phyloP scores from a whole-genome alignment of 441 rosid species.

The Melastoma candidum region DNA sequence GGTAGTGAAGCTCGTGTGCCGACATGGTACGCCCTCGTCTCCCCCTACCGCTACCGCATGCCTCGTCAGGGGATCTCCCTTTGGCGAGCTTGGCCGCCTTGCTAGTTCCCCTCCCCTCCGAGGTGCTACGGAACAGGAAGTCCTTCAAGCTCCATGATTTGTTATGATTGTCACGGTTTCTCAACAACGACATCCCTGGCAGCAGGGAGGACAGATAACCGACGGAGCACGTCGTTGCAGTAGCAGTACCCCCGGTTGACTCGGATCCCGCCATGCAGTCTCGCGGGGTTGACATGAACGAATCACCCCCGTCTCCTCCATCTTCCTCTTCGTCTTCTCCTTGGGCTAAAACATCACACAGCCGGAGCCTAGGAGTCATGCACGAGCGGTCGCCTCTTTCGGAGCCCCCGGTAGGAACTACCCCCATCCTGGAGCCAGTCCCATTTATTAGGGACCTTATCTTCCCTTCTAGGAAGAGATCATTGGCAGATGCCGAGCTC shows the following conservation, averaged over 20 bases:
- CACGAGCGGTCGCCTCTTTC: not conserved
- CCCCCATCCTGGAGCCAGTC: not conserved
- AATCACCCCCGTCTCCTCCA: too few relatives aligned
- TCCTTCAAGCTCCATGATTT: conserved; percentile 18
- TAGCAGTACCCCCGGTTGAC: too few relatives aligned
- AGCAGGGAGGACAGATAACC: conserved; percentile 8
- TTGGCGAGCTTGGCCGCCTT: conserved; percentile 4
- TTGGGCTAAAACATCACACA: conserved; percentile 12
- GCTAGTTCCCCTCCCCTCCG: conserved; percentile 15
- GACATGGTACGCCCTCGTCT: not conserved
- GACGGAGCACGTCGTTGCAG: conserved; percentile 1
- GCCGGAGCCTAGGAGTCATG: conserved; percentile 5
- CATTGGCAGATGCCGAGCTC: conserved; percentile 11
- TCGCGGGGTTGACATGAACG: too few relatives aligned
- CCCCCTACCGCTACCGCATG: not conserved
- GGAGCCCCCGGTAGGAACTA: not conserved
- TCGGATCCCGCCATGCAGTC: not conserved
- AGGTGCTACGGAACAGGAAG: conserved; percentile 17
- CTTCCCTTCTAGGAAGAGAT: conserved; percentile 15
- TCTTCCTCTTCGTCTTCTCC: conserved; percentile 10
- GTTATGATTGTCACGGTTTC: not conserved
- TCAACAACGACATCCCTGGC: not conserved
- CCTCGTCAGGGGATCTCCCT: not conserved
- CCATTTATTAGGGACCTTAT: conserved; percentile 8
- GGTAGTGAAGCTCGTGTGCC: conserved; percentile 15